A percentile compares a stretch with the other conserved stretches of the same genome.
phyloP scores from a whole-genome alignment of 495 filamentous ascomycete species.

The Tuber microsphaerosporum region DNA sequence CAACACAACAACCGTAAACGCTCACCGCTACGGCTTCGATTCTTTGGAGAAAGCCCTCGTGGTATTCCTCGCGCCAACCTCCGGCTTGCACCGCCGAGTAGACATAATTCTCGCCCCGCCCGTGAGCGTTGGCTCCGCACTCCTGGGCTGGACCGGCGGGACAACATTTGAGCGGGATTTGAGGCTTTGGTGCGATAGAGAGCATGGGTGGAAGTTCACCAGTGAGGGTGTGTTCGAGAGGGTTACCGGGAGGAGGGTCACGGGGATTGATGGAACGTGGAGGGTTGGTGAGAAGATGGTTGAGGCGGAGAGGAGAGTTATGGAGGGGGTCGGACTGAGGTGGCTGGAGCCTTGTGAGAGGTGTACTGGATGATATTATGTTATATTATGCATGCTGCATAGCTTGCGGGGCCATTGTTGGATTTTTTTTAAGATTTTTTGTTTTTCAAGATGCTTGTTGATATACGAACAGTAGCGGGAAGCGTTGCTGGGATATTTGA shows the following conservation, averaged over 20 bases:
- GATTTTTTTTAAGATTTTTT: background rate
- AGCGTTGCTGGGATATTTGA: background rate
- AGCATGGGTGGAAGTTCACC: conserved; percentile 74
- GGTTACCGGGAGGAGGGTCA: conserved; percentile 57
- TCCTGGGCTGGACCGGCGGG: conserved; percentile 81
- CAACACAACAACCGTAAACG: conserved; percentile 29
- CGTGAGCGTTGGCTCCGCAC: conserved; percentile 77
- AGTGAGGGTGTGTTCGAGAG: conserved; percentile 74
- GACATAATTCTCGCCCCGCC: conserved; percentile 91
- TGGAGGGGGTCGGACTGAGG: conserved; percentile 67
- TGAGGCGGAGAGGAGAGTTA: conserved; percentile 71
- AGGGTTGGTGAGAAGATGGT: conserved; percentile 35
- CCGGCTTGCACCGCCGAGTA: conserved; percentile 73
- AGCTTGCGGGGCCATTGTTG: background rate
- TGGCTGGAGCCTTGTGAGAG: conserved; percentile 57
- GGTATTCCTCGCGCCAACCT: conserved; percentile 74
- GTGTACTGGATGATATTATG: conserved; percentile 18
- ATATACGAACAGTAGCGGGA: background rate
- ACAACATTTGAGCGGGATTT: conserved; percentile 87
- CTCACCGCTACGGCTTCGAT: conserved; percentile 59
- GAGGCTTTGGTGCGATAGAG: conserved; percentile 67
- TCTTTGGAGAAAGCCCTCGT: conserved; percentile 84
- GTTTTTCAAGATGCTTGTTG: background rate
- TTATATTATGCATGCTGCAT: background rate
- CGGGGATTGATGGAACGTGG: conserved; percentile 50